Evolutionary conservation across 2,329 filamentous ascomycete species (phyloP), one percentile per base, ranked within the genome.

Genomic region (Alternaria infectoria): DNA sequence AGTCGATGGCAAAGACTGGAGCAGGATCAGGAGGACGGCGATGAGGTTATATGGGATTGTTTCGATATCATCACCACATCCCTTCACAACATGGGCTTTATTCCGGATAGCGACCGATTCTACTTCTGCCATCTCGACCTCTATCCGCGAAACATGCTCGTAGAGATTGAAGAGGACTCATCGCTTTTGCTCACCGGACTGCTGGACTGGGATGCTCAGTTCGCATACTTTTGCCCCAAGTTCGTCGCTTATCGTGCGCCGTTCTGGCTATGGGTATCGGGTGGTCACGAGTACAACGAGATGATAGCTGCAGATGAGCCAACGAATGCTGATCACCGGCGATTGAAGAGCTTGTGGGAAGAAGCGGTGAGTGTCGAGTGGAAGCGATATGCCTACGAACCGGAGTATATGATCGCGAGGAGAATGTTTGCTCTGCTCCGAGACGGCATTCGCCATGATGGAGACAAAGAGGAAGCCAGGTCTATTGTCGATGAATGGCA

Each of bases 131-230:
- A 66, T 46, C 32, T 54, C 10, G 69, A 73, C 47, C 58, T 77
- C 15, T 52, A 55, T 3, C 46, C 64, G 2, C 69, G 67, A 8
- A 76, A 75, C 44, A 57, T 76, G 17, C 58, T 76, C 17, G 62
- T 68, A 19, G 50, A 69, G 6, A 44, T 67, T 7, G 7, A 26
- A 17, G 44, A 68, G n/a, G 43, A 67, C 0, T 17, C 52, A 2
- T 52, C 47, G 15, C 30, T 69, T 4, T 25, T 57, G 6, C 67
- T 74, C 15, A 71, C 67, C 10, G 73, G 67, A 11, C 59, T 75
- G 3, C 28, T 76, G 5, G 72, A 74, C 54, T 74, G 69, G 71
- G 70, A 74, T 46, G 26, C 51, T 4, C 59, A 61, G 3, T 62
- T 44, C 30, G 74, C 74, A 2, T 13, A 51, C 43, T 68, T 74